phyloP scores from a whole-genome alignment of 2,329 filamentous ascomycete species.

The Zasmidium angulare region DNA sequence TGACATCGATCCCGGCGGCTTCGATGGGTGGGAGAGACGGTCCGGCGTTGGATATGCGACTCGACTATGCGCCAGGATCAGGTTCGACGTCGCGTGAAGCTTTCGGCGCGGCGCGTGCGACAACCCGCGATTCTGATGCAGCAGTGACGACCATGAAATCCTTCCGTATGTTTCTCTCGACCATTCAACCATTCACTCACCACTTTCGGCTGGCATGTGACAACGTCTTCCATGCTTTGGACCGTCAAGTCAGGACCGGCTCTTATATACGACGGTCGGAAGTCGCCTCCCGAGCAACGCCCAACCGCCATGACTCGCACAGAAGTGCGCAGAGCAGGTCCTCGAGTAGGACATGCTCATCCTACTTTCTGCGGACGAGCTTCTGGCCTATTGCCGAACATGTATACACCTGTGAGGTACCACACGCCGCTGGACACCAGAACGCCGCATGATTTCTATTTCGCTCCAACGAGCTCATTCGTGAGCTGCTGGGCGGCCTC shows the following conservation, averaged over 20 bases:
- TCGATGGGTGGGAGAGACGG: too few relatives aligned
- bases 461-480: background rate
- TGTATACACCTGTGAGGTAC: too few relatives aligned
- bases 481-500: background rate
- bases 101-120: background rate
- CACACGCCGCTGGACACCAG: too few relatives aligned
- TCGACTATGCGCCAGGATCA: background rate
- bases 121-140: background rate
- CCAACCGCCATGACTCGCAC: background rate
- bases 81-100: background rate
- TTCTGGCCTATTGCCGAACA: background rate
- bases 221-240: background rate
- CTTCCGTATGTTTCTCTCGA: background rate
- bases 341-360: background rate
- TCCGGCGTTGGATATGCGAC: background rate
- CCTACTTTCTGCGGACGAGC: background rate
- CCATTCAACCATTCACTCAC: background rate
- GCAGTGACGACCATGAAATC: background rate
- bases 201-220: too few relatives aligned
- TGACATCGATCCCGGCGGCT: constrained; percentile 5
- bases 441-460: background rate
- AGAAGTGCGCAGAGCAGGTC: background rate
- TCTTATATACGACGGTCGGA: background rate
- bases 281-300: background rate
- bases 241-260: background rate